Conservation (phyloP, 768 basidiomycete species). For the Boletus sp. region DNA sequence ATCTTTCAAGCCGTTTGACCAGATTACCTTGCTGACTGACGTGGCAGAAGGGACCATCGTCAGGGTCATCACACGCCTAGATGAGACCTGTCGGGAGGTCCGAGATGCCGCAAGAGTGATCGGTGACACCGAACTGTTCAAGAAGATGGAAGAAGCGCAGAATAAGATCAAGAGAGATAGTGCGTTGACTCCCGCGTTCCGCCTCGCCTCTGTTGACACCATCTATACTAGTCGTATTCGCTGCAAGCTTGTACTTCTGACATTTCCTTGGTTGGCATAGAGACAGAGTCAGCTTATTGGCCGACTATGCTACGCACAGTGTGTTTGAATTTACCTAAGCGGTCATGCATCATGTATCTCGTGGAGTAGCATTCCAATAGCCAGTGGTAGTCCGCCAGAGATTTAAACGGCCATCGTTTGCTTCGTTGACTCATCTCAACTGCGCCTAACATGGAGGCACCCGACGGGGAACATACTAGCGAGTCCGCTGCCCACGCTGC, state of each 20-base stretch:
- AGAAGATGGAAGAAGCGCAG: slow-evolving; percentile 97
- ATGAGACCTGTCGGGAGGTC: slow-evolving; percentile 96
- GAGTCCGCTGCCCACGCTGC: slow-evolving; percentile 1
- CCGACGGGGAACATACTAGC: background rate
- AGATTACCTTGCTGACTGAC: slow-evolving; percentile 90
- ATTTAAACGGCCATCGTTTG: slow-evolving; percentile 13
- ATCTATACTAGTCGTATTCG: slow-evolving; percentile 65
- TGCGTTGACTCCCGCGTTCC: slow-evolving; percentile 42
- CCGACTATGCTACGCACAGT: background rate
- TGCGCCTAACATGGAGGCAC: slow-evolving; percentile 13
- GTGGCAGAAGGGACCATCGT: slow-evolving; percentile 97
- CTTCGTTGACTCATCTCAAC: slow-evolving; percentile 1
- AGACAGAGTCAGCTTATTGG: no score
- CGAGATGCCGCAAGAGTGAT: slow-evolving; percentile 96
- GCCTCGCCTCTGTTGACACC: slow-evolving; percentile 3
- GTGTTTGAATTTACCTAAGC: background rate
- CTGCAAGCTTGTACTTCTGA: slow-evolving; percentile 84
- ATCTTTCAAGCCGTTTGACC: slow-evolving; percentile 77
- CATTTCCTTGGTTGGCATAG: background rate
- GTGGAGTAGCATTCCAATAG: slow-evolving; percentile 22
- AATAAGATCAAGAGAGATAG: slow-evolving; percentile 94
- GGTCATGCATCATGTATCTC: background rate
- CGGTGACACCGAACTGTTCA: slow-evolving; percentile 92
- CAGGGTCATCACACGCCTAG: slow-evolving; percentile 89
- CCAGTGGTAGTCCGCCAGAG: background rate